Conservation (phyloP, 768 basidiomycete genomes). For the Termitomyces sp. region DNA sequence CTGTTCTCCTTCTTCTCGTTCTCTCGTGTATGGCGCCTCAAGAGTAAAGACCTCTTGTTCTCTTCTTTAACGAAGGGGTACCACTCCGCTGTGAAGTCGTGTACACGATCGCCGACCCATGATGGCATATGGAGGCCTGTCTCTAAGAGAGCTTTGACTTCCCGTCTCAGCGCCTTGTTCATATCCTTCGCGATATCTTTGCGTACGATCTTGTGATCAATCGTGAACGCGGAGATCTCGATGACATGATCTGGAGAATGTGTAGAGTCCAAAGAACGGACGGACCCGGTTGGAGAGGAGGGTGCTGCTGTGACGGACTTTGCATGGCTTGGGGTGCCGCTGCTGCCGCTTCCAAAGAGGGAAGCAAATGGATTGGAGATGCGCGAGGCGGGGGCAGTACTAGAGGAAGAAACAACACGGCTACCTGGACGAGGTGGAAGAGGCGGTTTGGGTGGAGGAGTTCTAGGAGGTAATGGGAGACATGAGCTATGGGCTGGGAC, state of each 20-base stretch:
- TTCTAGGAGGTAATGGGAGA: conserved; percentile 44
- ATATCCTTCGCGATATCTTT: conserved; percentile 50
- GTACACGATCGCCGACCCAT: conserved; percentile 60
- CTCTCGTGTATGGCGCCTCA: conserved; percentile 11
- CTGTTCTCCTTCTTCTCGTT: conserved; percentile 20
- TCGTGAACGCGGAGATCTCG: conserved; percentile 58
- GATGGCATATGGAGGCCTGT: conserved; percentile 30
- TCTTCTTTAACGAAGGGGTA: conserved; percentile 47
- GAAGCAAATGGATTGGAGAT: conserved; percentile 75
- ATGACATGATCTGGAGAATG: conserved; percentile 28
- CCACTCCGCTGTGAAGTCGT: conserved; percentile 46
- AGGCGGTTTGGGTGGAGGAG: conserved; percentile 25
- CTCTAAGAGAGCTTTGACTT: conserved; percentile 44
- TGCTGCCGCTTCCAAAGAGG: conserved; percentile 51
- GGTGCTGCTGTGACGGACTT: conserved; percentile 24
- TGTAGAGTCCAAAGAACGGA: conserved; percentile 24
- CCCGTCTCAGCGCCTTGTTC: conserved; percentile 44
- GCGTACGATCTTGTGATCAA: conserved; percentile 45
- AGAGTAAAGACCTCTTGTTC: conserved; percentile 1
- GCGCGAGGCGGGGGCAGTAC: conserved; percentile 28
- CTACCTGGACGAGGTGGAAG: conserved; percentile 32
- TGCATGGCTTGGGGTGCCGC: conserved; percentile 22
- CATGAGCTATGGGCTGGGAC: conserved; percentile 38
- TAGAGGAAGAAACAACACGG: conserved; percentile 16
- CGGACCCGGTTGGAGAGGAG: conserved; percentile 24